Evolutionary conservation across 495 filamentous ascomycete species (phyloP), one percentile per base, ranked within the genome.

Genomic region (Margaritispora aquatica): DNA sequence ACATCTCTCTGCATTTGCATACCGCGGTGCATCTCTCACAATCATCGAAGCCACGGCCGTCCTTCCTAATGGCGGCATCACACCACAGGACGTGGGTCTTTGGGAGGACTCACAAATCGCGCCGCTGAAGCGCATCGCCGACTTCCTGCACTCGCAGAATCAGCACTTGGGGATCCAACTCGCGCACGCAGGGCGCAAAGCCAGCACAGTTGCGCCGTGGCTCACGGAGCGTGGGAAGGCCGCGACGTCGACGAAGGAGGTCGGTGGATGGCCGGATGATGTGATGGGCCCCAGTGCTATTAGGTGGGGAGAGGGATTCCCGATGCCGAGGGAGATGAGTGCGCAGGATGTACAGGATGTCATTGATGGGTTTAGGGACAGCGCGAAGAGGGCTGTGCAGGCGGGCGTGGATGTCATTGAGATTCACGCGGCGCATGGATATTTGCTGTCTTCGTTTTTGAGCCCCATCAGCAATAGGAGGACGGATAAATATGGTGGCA

Each of bases 131-230:
- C 79, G 79, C 48, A 76, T 88, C 38, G 82, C 80, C 44, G 80
- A 87, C 60, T 87, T 77, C 54, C 66, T 78, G 9, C 80, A 83
- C 69, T 79, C 74, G 23, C 88, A 92, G 69, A 77, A 78, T 60
- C 81, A 82, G 60, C 84, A 88, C 66, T 70, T 86, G 34, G 87
- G 80, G 15, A 84, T 92, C 61, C 88, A 92, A 71, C 77, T 92
- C 11, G 84, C 74, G 2, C 88, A 92, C 65, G 87, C 87, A 21
- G 88, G 88, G 15, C 78, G 88, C 46, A 92, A 92, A 70, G 86
- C 81, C 1, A 84, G 81, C 63, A 83, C 77, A 0, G 66, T 83
- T 1, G 75, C 84, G 0, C 86, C 86, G 0, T 90, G 85, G 85
- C 49, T 86, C 17, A 71, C 67, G 4, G 57, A 61, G 29, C 49